Base-by-base conservation (phyloP, 345 rosid genomes). In the Pistacia atlantica region DNA sequence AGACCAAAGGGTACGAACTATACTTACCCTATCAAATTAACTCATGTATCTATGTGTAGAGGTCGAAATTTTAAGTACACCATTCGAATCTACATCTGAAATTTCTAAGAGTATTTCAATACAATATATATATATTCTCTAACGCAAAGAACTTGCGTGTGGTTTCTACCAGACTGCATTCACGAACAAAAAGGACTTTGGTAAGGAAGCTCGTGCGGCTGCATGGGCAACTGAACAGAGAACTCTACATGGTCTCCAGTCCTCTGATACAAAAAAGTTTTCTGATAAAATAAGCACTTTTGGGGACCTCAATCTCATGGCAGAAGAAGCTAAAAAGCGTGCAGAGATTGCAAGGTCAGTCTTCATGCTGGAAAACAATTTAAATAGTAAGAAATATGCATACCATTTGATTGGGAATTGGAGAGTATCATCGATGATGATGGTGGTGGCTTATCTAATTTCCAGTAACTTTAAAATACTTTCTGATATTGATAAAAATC, bases 291-390 rank as follows among this genome's bases (percentile, higher is more conserved):
- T 42, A 42, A 77, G 64, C 76, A 68, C 69, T 2, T 52, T 79
- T 25, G 51, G 78, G 22, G 88, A 89, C 37, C 35, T 76, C 65
- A 78, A 46, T 35, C 68, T 79, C 51, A 81, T 89, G 89, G 90
- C 87, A 49, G 92, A 85, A 25, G 90, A 89, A 79, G 85, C 89
- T 62, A 84, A 67, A 79, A 81, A 84, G 33, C 89, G 88, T 1
- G 90, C 89, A 11, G 90, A 87, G 73, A 74, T 83, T 52, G 74
- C 83, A 57, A 77, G 85, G 81, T 73, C 6, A 45, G 75, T 18
- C 1, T 13, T 35, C 61, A 8, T 37, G 4, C 42, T 33, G 14
- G 1, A 71, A 9, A 56, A 61, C 18, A 51, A 51, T 51, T 42
- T 42, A 6, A 42, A 42, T 42, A 3, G 45, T 8, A 25, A 42